Conservation (phyloP, 2,329 filamentous ascomycete species). For the Rosellinia necatrix region DNA sequence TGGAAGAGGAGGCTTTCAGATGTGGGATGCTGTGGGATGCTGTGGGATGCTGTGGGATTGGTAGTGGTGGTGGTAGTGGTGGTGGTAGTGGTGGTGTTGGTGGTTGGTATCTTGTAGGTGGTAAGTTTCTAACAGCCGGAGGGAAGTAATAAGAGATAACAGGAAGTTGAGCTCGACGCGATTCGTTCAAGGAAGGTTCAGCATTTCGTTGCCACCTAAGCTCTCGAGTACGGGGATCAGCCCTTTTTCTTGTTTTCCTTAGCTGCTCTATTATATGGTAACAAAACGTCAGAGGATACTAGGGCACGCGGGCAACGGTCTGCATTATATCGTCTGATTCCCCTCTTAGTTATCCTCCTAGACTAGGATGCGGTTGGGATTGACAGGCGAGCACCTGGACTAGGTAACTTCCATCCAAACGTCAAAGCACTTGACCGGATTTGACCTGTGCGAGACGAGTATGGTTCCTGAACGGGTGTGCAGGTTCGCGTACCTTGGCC, state of each 20-base stretch:
- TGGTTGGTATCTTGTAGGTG: constrained; percentile 33
- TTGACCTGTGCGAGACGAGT: constrained; percentile 54
- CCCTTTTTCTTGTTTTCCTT: constrained; percentile 42
- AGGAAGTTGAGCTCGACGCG: constrained; percentile 37
- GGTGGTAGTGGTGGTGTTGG: constrained; percentile 22
- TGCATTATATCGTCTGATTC: constrained; percentile 56
- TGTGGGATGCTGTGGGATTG: constrained; percentile 24
- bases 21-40: constrained; percentile 19
- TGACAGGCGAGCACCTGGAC: constrained; percentile 48
- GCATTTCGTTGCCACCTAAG: constrained; percentile 40
- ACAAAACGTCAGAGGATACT: constrained; percentile 41
- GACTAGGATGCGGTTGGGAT: constrained; percentile 43
- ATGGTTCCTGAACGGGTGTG: constrained; percentile 52
- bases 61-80: too few relatives aligned
- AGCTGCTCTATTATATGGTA: constrained; percentile 43
- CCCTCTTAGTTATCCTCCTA: constrained; percentile 43
- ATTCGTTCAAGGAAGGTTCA: constrained; percentile 34
- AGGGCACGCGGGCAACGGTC: constrained; percentile 44
- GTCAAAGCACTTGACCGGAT: constrained; percentile 54
- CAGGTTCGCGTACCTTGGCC: constrained; percentile 51
- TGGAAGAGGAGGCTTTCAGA: constrained; percentile 31
- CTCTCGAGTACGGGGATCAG: constrained; percentile 39
- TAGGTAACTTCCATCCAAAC: constrained; percentile 47
- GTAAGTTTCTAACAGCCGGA: constrained; percentile 34
- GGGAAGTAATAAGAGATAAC: constrained; percentile 25